Conservation (phyloP, 495 filamentous ascomycete genomes). For the Jackrogersella minutella region DNA sequence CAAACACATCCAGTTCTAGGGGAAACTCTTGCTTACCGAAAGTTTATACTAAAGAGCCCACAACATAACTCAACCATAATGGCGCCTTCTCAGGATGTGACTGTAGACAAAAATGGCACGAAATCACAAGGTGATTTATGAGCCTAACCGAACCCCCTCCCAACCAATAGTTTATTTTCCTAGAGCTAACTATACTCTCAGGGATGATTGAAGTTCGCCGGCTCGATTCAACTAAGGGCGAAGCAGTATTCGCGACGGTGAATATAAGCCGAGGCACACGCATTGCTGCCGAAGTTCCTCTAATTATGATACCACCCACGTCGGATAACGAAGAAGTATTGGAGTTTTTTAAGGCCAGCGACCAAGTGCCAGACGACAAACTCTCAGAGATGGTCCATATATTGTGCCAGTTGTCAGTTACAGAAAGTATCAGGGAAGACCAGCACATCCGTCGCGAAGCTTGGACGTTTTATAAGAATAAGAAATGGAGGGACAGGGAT, state of each 20-base stretch:
- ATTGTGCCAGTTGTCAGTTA: neutral
- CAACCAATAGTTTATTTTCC: neutral
- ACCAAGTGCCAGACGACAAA: neutral
- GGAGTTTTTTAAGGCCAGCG: conserved; percentile 3
- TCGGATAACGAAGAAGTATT: conserved; percentile 14
- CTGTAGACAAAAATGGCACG: neutral
- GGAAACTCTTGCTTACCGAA: neutral
- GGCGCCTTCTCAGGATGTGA: neutral
- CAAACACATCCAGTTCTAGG: neutral
- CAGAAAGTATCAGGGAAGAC: neutral
- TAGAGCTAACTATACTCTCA: neutral
- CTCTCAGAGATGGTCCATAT: conserved; percentile 2
- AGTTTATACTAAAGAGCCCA: neutral
- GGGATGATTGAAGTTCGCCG: conserved; percentile 23
- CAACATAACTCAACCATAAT: neutral
- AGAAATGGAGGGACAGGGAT: conserved; percentile 15
- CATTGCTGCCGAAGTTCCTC: conserved; percentile 20
- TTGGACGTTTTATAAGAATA: conserved; percentile 14
- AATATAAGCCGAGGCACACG: conserved; percentile 31
- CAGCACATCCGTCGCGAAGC: neutral
- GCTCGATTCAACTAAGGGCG: neutral
- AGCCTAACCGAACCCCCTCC: neutral
- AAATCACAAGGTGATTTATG: neutral
- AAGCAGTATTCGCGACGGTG: conserved; percentile 19
- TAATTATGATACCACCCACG: conserved; percentile 16